Percentiles rank a stretch among this genome's conserved stretches.
Conservation (phyloP, 2,329 filamentous ascomycete genomes). For the Monilinia fructicola region DNA sequence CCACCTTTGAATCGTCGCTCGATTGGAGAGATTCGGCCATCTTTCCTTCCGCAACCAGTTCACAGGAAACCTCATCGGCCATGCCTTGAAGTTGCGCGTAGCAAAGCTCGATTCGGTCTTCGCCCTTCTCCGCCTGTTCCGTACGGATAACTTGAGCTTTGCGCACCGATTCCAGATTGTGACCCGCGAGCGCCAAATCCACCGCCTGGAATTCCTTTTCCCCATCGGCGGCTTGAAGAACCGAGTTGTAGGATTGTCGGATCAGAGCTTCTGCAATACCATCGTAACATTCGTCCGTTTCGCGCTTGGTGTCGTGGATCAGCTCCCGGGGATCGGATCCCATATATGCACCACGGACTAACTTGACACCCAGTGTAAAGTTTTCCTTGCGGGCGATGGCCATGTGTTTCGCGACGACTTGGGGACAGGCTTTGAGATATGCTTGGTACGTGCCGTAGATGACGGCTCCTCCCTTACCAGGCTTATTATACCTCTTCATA, state of each 20-base stretch:
- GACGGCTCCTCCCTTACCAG: conserved; percentile 57
- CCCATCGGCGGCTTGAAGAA: conserved; percentile 48
- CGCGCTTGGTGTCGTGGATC: conserved; percentile 69
- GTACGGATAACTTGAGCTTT: conserved; percentile 54
- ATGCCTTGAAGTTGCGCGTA: conserved; percentile 91
- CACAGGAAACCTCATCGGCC: conserved; percentile 86
- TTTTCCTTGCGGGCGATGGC: conserved; percentile 55
- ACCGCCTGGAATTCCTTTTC: conserved; percentile 55
- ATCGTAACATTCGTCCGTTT: conserved; percentile 73
- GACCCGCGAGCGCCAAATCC: conserved; percentile 73
- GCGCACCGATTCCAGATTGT: conserved; percentile 73
- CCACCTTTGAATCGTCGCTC: no score
- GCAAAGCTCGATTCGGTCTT: conserved; percentile 47
- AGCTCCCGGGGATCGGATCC: conserved; percentile 66
- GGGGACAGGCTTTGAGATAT: conserved; percentile 65
- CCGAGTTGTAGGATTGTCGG: conserved; percentile 57
- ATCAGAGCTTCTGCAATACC: conserved; percentile 67
- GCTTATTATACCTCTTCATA: conserved; percentile 72
- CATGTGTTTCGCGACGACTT: conserved; percentile 60
- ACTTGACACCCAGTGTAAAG: conserved; percentile 70
- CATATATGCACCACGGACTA: conserved; percentile 74
- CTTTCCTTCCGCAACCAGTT: conserved; percentile 44
- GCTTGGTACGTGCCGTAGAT: conserved; percentile 81
- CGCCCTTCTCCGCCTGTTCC: conserved; percentile 41
- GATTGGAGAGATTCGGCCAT: no score